These are phyloP conservation scores for Hortaea sp. DNA, from an alignment of 2,329 filamentous ascomycete species.

Conservation along the genomic window DNA sequence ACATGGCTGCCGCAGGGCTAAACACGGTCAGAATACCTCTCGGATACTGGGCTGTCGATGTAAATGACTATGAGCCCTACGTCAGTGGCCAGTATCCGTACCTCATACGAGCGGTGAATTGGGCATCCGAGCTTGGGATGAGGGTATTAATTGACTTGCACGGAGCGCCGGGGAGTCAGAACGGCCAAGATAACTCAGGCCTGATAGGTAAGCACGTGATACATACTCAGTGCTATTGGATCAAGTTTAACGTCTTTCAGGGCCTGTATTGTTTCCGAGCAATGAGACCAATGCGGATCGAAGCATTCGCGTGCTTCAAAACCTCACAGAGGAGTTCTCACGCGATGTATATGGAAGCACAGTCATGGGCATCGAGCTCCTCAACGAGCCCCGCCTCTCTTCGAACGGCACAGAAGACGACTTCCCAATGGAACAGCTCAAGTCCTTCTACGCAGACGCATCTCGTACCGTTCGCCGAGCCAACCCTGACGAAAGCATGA, in stretches of 20 bases:
- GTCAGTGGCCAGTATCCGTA: slow-evolving; percentile 5
- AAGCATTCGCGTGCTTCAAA: slow-evolving; percentile 11
- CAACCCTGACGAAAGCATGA: slow-evolving; percentile 2
- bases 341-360: slow-evolving; percentile 8
- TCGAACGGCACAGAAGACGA: neutral
- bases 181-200: slow-evolving; percentile 11
- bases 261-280: slow-evolving; percentile 6
- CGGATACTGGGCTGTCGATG: neutral
- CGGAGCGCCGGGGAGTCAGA: slow-evolving; percentile 13
- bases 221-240: too few relatives aligned
- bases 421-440: slow-evolving; percentile 3
- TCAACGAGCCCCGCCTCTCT: slow-evolving; percentile 11
- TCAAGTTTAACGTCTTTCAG: neutral
- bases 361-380: slow-evolving; percentile 11
- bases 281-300: slow-evolving; percentile 12
- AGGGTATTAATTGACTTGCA: slow-evolving; percentile 14
- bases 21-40: slow-evolving; percentile 2
- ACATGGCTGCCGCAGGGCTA: slow-evolving; percentile 1
- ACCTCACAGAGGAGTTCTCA: slow-evolving; percentile 15
- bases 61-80: neutral
- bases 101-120: slow-evolving; percentile 12
- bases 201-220: neutral
- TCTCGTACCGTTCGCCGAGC: slow-evolving; percentile 1
- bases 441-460: slow-evolving; percentile 8
- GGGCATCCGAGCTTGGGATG: slow-evolving; percentile 13